These are phyloP conservation scores for Helianthus tuberosus DNA, from an alignment of 129 eudicot species.

Conservation along the genomic window DNA sequence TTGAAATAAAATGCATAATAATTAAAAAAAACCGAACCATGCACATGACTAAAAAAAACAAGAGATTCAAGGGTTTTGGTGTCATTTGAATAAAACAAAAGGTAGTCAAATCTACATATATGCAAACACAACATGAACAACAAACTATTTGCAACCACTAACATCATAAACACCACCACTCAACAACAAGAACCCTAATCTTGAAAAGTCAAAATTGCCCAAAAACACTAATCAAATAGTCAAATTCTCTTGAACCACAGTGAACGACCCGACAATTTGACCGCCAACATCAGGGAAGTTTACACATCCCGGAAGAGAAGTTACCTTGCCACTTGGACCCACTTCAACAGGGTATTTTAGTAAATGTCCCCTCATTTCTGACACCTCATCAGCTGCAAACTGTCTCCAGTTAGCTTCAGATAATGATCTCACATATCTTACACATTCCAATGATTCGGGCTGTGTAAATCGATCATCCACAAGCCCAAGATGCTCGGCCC, in stretches of 20 bases:
- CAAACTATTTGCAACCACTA: slow-evolving; percentile 25
- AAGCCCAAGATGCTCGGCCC: slow-evolving; percentile 88
- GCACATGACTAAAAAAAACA: too few species aligned
- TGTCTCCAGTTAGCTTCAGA: slow-evolving; percentile 77
- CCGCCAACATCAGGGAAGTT: too few species aligned
- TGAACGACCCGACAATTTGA: slow-evolving; percentile 65
- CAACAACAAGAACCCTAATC: slow-evolving; percentile 20
- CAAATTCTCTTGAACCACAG: slow-evolving; percentile 77
- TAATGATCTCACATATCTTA: slow-evolving; percentile 58
- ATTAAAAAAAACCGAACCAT: too few species aligned
- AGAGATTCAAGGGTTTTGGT: too few species aligned
- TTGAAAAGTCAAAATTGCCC: slow-evolving; percentile 11
- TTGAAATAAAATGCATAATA: too few species aligned
- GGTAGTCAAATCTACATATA: slow-evolving; percentile 6
- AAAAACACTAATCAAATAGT: slow-evolving; percentile 52
- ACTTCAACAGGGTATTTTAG: slow-evolving; percentile 64
- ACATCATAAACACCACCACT: slow-evolving; percentile 10
- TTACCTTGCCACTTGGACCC: slow-evolving; percentile 74
- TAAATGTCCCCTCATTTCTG: slow-evolving; percentile 87
- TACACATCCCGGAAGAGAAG: slow-evolving; percentile 50
- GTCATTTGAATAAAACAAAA: too few species aligned
- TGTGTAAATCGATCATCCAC: slow-evolving; percentile 47
- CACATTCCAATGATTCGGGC: slow-evolving; percentile 87
- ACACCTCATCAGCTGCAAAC: slow-evolving; percentile 54
- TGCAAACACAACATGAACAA: slow-evolving; percentile 7